These are phyloP conservation scores for Symmetrospora coprosmae DNA, from an alignment of 768 basidiomycete species.

Conservation along the genomic window DNA sequence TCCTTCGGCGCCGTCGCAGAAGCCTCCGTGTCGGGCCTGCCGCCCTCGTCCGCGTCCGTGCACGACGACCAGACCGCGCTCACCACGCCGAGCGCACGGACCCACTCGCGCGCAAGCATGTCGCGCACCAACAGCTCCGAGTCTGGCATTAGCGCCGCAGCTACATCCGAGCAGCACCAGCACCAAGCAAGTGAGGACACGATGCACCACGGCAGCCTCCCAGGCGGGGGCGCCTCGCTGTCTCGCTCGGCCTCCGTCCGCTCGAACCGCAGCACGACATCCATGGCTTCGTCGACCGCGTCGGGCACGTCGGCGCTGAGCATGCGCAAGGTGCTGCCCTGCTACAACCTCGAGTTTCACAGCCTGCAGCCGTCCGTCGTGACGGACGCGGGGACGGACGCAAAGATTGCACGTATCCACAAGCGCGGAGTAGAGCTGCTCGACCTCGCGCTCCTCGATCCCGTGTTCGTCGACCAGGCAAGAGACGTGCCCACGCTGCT, in stretches of 20 bases:
- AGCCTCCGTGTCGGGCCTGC: background rate
- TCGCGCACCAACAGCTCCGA: background rate
- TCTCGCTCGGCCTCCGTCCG: background rate
- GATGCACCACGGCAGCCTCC: background rate
- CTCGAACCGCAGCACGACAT: background rate
- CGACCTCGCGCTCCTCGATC: conserved; percentile 57
- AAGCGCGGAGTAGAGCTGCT: conserved; percentile 59
- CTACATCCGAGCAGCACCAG: background rate
- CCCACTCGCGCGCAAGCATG: too few relatives aligned
- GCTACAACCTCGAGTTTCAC: conserved; percentile 78
- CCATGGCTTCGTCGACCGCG: background rate
- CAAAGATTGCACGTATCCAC: conserved; percentile 62
- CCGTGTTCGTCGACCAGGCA: conserved; percentile 6
- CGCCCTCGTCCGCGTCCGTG: background rate
- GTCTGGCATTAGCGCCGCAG: background rate
- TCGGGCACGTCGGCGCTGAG: background rate
- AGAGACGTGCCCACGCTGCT: background rate
- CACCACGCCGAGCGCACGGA: background rate
- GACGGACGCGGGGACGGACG: conserved; percentile 73
- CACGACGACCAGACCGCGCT: conserved; percentile 37
- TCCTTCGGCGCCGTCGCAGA: conserved; percentile 16
- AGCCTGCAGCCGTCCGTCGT: conserved; percentile 74
- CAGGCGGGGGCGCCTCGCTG: background rate
- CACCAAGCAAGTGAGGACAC: background rate
- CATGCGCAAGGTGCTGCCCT: conserved; percentile 33